These are phyloP conservation scores for Peterozyma xylosa DNA, from an alignment of 805 yeast genomes.

Conservation along the genomic window DNA sequence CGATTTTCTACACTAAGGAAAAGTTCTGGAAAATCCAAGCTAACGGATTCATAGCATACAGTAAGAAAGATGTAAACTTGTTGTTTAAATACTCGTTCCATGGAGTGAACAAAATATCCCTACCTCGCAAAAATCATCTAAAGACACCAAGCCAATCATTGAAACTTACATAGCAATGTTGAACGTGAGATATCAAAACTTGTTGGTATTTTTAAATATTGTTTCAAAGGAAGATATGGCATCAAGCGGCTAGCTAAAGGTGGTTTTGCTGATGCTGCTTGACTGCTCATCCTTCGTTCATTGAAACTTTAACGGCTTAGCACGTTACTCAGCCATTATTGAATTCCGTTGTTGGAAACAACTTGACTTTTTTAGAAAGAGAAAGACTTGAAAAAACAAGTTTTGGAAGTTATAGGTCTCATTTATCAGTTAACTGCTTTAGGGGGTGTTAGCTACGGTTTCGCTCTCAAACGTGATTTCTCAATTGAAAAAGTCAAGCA, in stretches of 20 bases:
- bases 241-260: slow-evolving; percentile 39
- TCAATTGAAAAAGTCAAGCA: slow-evolving; percentile 42
- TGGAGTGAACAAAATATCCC: background rate
- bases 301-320: slow-evolving; percentile 55
- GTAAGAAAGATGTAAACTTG: too few relatives aligned
- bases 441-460: slow-evolving; percentile 69
- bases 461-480: slow-evolving; percentile 70
- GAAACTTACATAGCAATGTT: slow-evolving; percentile 38
- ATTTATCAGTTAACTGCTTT: slow-evolving; percentile 56
- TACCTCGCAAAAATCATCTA: slow-evolving; percentile 16
- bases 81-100: background rate
- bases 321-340: slow-evolving; percentile 50
- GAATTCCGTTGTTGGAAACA: slow-evolving; percentile 74
- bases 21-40: too few relatives aligned
- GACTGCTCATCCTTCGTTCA: slow-evolving; percentile 83
- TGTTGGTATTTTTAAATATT: slow-evolving; percentile 64
- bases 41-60: too few relatives aligned
- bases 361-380: slow-evolving; percentile 54
- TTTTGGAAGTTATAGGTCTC: slow-evolving; percentile 43
- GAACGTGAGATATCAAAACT: slow-evolving; percentile 36
- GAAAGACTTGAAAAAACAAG: slow-evolving; percentile 52
- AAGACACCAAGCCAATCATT: slow-evolving; percentile 39
- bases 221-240: slow-evolving; percentile 75
- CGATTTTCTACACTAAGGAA: too few relatives aligned
- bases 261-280: slow-evolving; percentile 43